phyloP scores from a whole-genome alignment of 441 rosid genomes.

The Pelargonium citronellum region DNA sequence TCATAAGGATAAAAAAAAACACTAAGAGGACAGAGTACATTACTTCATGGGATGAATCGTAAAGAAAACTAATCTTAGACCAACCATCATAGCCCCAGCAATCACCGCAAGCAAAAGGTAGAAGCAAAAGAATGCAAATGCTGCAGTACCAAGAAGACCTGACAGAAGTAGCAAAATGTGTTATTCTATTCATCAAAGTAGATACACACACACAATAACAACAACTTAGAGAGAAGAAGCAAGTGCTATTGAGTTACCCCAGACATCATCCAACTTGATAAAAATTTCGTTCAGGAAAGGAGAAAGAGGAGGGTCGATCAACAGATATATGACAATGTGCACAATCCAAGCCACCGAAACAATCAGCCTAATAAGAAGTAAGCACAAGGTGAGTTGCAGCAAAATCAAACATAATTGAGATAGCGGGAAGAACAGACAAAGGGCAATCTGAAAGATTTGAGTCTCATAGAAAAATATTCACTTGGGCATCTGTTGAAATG shows the following conservation, averaged over 20 bases:
- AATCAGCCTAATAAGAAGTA: constrained; percentile 50
- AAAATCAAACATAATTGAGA: background rate
- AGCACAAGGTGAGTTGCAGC: background rate
- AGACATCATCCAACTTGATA: constrained; percentile 89
- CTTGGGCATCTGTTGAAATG: too few relatives aligned
- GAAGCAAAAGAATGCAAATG: constrained; percentile 98
- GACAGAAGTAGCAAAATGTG: constrained; percentile 19
- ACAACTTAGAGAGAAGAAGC: too few relatives aligned
- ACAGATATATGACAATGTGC: constrained; percentile 80
- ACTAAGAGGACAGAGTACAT: constrained; percentile 5
- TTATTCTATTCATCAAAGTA: constrained; percentile 14
- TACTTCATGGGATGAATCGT: constrained; percentile 99
- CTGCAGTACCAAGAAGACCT: constrained; percentile 98
- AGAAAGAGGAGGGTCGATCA: constrained; percentile 88
- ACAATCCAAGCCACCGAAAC: constrained; percentile 96
- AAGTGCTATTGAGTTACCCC: constrained; percentile 43
- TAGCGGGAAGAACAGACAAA: background rate
- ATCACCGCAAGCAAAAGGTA: constrained; percentile 94
- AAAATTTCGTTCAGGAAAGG: constrained; percentile 92
- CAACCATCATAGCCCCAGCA: constrained; percentile 99
- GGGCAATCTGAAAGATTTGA: background rate
- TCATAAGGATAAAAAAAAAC: too few relatives aligned
- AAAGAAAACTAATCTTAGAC: constrained; percentile 83
- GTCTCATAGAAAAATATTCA: background rate
- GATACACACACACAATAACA: background rate